phyloP scores from a whole-genome alignment of 2,329 filamentous ascomycete species.

The Aspergillus puulaauensis region DNA sequence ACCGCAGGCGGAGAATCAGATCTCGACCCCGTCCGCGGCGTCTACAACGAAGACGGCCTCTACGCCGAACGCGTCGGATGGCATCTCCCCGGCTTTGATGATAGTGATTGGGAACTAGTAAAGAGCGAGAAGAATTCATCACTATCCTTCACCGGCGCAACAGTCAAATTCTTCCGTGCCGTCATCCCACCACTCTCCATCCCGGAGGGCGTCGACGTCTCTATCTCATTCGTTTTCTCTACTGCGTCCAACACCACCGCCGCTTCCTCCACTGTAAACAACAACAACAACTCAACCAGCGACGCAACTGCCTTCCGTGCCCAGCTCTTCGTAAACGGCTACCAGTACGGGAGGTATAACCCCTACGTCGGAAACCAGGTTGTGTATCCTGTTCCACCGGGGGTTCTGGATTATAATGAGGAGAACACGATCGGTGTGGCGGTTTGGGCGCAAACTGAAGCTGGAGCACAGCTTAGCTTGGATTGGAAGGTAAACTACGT shows the following conservation, averaged over 20 bases:
- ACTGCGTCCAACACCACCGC: constrained; percentile 37
- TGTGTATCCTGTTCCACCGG: constrained; percentile 60
- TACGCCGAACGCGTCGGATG: constrained; percentile 59
- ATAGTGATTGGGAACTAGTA: constrained; percentile 43
- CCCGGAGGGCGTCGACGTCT: constrained; percentile 54
- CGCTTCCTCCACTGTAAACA: constrained; percentile 4
- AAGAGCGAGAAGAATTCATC: constrained; percentile 4
- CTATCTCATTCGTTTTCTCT: constrained; percentile 55
- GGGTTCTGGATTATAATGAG: constrained; percentile 58
- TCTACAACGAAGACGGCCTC: constrained; percentile 59
- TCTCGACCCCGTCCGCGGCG: constrained; percentile 57
- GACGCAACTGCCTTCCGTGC: constrained; percentile 45
- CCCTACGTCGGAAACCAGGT: constrained; percentile 62
- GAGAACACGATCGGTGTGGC: constrained; percentile 59
- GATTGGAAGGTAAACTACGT: constrained; percentile 56
- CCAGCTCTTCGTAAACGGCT: constrained; percentile 64
- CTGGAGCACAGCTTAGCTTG: constrained; percentile 51
- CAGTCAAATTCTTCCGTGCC: constrained; percentile 58
- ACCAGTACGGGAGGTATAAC: constrained; percentile 62
- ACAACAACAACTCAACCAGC: neutral
- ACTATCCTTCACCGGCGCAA: constrained; percentile 49
- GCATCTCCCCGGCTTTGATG: constrained; percentile 58
- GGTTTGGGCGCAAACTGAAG: constrained; percentile 59
- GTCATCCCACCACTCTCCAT: constrained; percentile 52
- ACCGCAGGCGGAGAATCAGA: constrained; percentile 54